Percentiles rank a stretch among this genome's conserved stretches.
phyloP scores from a whole-genome alignment of 495 filamentous ascomycete species.

The Entonaema liquescens region DNA sequence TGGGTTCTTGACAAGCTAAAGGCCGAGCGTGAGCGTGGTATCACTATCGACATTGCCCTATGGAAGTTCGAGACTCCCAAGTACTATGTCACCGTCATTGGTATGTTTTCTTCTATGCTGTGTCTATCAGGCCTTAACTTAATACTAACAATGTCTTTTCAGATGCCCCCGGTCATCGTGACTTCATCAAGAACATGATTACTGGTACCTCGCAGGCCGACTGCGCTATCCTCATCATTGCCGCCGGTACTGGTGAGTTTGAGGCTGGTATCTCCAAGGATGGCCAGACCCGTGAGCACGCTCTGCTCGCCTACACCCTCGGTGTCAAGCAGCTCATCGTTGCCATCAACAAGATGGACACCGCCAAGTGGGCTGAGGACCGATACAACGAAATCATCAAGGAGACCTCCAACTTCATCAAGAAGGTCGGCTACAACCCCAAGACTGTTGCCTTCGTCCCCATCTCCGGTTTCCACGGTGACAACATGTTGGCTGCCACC shows the following conservation, averaged over 20 bases:
- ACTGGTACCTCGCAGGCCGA: conserved; percentile 99
- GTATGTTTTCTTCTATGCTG: conserved; percentile 58
- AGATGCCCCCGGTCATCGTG: conserved; percentile 99
- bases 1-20: conserved; percentile 99
- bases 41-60: conserved; percentile 99
- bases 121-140: conserved; percentile 5
- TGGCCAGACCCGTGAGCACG: conserved; percentile 99
- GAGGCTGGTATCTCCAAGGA: conserved; percentile 99
- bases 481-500: conserved; percentile 98
- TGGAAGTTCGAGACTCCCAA: conserved; percentile 99
- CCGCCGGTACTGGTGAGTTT: conserved; percentile 99
- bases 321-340: conserved; percentile 99
- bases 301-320: conserved; percentile 99
- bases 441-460: conserved; percentile 98
- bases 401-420: conserved; percentile 99
- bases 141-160: conserved; percentile 34
- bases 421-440: conserved; percentile 99
- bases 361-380: conserved; percentile 94
- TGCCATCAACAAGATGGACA: conserved; percentile 99
- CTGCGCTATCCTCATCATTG: conserved; percentile 99
- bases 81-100: conserved; percentile 99
- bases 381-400: conserved; percentile 99
- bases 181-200: conserved; percentile 99
- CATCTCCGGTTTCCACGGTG: conserved; percentile 99
- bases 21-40: conserved; percentile 99